These are phyloP conservation scores for Geotrichum siamense DNA, from an alignment of 1,139 yeast genomes.

Conservation along the genomic window DNA sequence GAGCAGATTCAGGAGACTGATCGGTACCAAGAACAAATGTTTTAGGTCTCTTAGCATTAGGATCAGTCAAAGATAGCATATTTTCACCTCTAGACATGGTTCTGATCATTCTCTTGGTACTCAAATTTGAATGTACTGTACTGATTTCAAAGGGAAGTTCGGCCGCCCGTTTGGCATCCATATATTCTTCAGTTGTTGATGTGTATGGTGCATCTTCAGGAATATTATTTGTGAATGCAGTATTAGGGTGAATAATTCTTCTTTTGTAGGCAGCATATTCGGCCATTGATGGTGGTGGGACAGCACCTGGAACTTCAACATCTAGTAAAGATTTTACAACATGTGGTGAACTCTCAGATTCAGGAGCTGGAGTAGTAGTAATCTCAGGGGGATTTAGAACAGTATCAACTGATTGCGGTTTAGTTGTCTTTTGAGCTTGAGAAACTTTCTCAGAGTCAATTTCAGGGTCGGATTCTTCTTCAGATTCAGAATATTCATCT, in stretches of 20 bases:
- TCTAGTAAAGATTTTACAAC: conserved; percentile 5
- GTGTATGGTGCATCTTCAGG: conserved; percentile 51
- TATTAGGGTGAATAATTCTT: conserved; percentile 39
- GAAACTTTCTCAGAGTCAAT: conserved; percentile 1
- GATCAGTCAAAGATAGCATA: conserved; percentile 46
- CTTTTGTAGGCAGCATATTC: conserved; percentile 42
- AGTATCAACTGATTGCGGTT: conserved; percentile 18
- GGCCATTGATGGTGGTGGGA: conserved; percentile 47
- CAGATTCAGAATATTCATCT: conserved; percentile 6
- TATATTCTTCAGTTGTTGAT: conserved; percentile 60
- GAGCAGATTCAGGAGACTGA: conserved; percentile 74
- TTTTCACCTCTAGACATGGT: conserved; percentile 62
- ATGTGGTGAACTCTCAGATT: conserved; percentile 1
- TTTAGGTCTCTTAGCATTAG: conserved; percentile 49
- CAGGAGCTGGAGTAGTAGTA: not conserved
- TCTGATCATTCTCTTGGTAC: conserved; percentile 49
- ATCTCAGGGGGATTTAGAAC: not conserved
- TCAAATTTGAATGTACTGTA: conserved; percentile 50
- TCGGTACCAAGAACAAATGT: conserved; percentile 74
- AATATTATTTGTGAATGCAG: conserved; percentile 31
- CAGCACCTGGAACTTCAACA: conserved; percentile 28
- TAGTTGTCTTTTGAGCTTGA: conserved; percentile 1
- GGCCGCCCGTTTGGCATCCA: conserved; percentile 59
- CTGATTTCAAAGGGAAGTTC: conserved; percentile 55
- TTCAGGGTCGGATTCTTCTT: conserved; percentile 2